Evolutionary conservation across 2,329 filamentous ascomycete species (phyloP).

Genomic region (Neocatenulostroma microsporum): DNA sequence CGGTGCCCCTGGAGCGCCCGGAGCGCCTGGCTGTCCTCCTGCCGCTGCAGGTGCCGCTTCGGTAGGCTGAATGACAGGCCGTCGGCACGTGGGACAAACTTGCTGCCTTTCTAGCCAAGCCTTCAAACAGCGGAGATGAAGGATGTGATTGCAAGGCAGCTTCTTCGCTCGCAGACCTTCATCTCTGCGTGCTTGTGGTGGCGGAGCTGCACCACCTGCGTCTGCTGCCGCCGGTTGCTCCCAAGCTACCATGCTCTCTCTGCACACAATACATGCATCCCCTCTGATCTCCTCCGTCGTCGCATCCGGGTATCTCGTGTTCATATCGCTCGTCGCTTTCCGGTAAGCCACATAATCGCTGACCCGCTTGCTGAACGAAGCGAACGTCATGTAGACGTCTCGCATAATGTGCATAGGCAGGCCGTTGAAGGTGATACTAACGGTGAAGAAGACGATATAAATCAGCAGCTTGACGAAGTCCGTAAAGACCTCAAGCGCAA

Average conservation of each 20-base stretch:
- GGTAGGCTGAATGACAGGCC: conserved; percentile 53
- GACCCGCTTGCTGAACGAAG: conserved; percentile 86
- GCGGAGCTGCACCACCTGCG: conserved; percentile 21
- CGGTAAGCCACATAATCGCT: conserved; percentile 82
- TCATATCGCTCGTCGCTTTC: conserved; percentile 90
- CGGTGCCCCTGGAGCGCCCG: conserved; percentile 6
- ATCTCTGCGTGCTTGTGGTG: conserved; percentile 47
- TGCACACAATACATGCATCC: conserved; percentile 95
- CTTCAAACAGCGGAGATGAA: conserved; percentile 89
- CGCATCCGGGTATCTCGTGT: conserved; percentile 79
- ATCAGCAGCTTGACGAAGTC: conserved; percentile 88
- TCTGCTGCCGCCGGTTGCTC: conserved; percentile 40
- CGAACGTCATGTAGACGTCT: conserved; percentile 87
- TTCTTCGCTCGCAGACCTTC: conserved; percentile 89
- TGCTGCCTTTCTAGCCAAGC: conserved; percentile 97
- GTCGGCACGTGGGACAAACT: conserved; percentile 88
- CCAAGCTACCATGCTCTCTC: conserved; percentile 91
- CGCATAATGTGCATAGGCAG: conserved; percentile 94
- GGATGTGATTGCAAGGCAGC: conserved; percentile 87
- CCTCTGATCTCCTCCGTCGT: conserved; percentile 74
- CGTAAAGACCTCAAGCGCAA: conserved; percentile 70
- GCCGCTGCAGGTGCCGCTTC: conserved; percentile 9
- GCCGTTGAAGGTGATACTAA: conserved; percentile 88
- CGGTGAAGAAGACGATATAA: conserved; percentile 86
- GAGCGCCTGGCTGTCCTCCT: conserved; percentile 4